Conservation (phyloP, 2,329 filamentous ascomycete species). For the Amphichorda felina region DNA sequence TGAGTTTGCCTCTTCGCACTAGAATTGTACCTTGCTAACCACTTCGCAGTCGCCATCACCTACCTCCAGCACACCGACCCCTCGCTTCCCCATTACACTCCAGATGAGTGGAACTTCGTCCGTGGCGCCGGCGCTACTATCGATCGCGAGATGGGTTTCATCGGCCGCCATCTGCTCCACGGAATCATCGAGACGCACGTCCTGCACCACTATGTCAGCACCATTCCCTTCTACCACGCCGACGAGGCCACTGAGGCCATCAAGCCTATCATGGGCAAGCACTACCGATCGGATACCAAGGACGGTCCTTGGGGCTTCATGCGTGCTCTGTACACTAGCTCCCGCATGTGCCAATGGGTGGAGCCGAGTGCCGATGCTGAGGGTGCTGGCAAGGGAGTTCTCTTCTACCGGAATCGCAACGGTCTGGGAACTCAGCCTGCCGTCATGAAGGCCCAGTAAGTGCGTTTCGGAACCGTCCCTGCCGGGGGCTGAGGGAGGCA, state of each 20-base stretch:
- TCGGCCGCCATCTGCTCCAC: conserved; percentile 82
- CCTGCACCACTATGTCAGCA: conserved; percentile 93
- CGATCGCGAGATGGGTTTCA: conserved; percentile 93
- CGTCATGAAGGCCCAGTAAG: neutral
- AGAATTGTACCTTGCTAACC: conserved; percentile 3
- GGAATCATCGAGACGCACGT: conserved; percentile 98
- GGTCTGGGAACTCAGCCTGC: conserved; percentile 23
- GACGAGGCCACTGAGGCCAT: conserved; percentile 92
- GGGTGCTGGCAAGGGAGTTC: conserved; percentile 70
- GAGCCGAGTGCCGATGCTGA: conserved; percentile 76
- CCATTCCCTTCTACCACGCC: conserved; percentile 93
- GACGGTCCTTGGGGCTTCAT: conserved; percentile 77
- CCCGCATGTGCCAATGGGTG: conserved; percentile 92
- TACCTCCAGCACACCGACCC: conserved; percentile 97
- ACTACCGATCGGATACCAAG: conserved; percentile 77
- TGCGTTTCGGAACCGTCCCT: too few relatives aligned
- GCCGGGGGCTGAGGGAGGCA: too few relatives aligned
- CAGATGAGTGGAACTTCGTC: conserved; percentile 80
- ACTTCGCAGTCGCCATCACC: conserved; percentile 81
- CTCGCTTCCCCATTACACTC: conserved; percentile 81
- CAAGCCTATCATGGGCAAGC: conserved; percentile 85
- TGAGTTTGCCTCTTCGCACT: conserved; percentile 35
- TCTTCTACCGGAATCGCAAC: conserved; percentile 95
- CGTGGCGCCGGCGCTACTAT: conserved; percentile 92
- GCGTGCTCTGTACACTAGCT: conserved; percentile 65